phyloP scores from a whole-genome alignment of 805 yeast genomes.

The Dipodascopsis tothii region DNA sequence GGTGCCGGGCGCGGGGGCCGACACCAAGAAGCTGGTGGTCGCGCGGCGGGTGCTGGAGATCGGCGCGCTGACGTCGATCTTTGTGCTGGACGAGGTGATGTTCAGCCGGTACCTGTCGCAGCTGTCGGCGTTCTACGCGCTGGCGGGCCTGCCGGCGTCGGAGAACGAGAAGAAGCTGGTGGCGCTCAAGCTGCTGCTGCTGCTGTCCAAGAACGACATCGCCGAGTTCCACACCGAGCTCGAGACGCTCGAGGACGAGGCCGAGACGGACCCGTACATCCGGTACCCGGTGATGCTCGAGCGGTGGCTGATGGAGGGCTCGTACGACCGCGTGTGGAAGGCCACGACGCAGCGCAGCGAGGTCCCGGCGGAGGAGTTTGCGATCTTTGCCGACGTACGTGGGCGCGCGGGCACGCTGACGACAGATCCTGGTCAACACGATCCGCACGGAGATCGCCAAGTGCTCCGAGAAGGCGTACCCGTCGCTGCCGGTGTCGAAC shows the following conservation, averaged over 20 bases:
- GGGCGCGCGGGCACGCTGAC: too few species aligned
- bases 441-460: constrained; percentile 80
- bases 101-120: constrained; percentile 68
- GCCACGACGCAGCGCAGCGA: constrained; percentile 50
- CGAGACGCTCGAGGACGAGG: constrained; percentile 55
- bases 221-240: constrained; percentile 86
- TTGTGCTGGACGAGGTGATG: constrained; percentile 50
- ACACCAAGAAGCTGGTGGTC: constrained; percentile 55
- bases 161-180: constrained; percentile 64
- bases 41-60: constrained; percentile 79
- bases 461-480: constrained; percentile 74
- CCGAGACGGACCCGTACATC: constrained; percentile 63
- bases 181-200: constrained; percentile 65
- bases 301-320: constrained; percentile 92
- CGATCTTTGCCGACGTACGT: constrained; percentile 53
- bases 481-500: constrained; percentile 67
- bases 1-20: constrained; percentile 48
- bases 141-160: constrained; percentile 37
- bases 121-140: constrained; percentile 68
- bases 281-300: constrained; percentile 84
- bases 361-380: constrained; percentile 61
- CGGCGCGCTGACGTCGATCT: constrained; percentile 75
- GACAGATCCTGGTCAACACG: constrained; percentile 42
- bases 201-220: constrained; percentile 75
- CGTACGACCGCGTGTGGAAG: constrained; percentile 85